Conservation (phyloP, 805 yeast species). For the Suhomyces kilbournensis region DNA sequence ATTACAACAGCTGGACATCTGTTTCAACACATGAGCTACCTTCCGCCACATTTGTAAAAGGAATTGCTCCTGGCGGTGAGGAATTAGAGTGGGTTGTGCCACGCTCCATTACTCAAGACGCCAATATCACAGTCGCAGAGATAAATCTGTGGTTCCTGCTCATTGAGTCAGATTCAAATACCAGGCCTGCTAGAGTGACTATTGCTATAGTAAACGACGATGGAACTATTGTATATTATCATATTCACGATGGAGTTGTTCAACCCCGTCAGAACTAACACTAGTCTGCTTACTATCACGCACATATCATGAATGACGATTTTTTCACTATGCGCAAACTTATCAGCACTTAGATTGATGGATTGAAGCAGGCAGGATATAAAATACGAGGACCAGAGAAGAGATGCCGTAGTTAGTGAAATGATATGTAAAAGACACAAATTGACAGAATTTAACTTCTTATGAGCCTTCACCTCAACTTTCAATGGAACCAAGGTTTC, state of each 20-base stretch:
- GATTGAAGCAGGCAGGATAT: no score
- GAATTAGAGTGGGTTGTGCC: slow-evolving; percentile 45
- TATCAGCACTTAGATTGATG: no score
- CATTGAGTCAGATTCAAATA: slow-evolving; percentile 13
- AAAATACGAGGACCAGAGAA: no score
- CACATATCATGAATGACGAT: no score
- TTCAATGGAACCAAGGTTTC: no score
- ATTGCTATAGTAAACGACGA: slow-evolving; percentile 60
- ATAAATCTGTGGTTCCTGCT: slow-evolving; percentile 40
- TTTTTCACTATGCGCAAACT: no score
- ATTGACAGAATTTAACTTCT: no score
- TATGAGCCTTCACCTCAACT: no score
- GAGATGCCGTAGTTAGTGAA: no score
- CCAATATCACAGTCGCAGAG: slow-evolving; percentile 31
- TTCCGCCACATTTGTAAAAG: slow-evolving; percentile 20
- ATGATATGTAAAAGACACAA: no score
- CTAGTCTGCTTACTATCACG: no score
- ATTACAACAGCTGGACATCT: slow-evolving; percentile 44
- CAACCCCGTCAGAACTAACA: slow-evolving; percentile 53
- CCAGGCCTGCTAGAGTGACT: slow-evolving; percentile 37
- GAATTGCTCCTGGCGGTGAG: slow-evolving; percentile 27
- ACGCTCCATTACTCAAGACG: slow-evolving; percentile 13
- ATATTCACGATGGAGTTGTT: slow-evolving; percentile 61
- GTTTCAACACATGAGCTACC: slow-evolving; percentile 21
- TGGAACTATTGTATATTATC: slow-evolving; percentile 69